Evolutionary conservation across 257 asterid genomes (phyloP), one percentile per base, ranked within the genome.

Genomic region (Nemophila menziesii): DNA sequence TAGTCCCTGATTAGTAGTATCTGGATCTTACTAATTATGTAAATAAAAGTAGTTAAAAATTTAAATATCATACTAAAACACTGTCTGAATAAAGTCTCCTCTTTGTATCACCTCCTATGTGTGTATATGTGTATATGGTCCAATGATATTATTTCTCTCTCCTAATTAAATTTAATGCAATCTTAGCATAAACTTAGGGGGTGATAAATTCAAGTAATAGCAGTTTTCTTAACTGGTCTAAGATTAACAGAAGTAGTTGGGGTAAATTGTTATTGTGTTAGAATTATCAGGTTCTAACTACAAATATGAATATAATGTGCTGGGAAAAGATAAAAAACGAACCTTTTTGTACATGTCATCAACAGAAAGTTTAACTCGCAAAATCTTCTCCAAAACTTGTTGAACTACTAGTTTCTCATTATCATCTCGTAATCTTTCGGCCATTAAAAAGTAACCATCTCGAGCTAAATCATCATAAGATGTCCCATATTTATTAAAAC

Each of bases 371-470:
- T 66, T 72, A 59, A 70, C 64, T 55, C 62, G 56, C 21, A 84
- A 55, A 45, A 64, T 66, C 62, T 45, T 71, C 74, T 83, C 85
- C 72, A 89, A 33, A 59, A 78, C 86, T 46, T 69, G 75, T 54
- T 68, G 78, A 50, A 89, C 94, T 57, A 77, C 68, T 58, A 36
- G 57, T 61, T 70, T 78, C 67, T 89, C 96, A 24, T 71, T 61
- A 38, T 69, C 75, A 51, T 89, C 94, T 18, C 98, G 92, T 23
- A 84, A 65, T 56, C 96, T 81, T 66, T 89, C 98, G 51, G 93
- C 98, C 72, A 89, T 38, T 63, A 89, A 63, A 61, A 78, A 89
- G 63, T 78, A 84, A 61, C 94, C 96, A 60, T 89, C 95, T 44
- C 58, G 80, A 18, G 82, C 95, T 54, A 89, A 66, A 64, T 84